phyloP scores from a whole-genome alignment of 352 stramenopile species.

The Thalassiosira oceanica region DNA sequence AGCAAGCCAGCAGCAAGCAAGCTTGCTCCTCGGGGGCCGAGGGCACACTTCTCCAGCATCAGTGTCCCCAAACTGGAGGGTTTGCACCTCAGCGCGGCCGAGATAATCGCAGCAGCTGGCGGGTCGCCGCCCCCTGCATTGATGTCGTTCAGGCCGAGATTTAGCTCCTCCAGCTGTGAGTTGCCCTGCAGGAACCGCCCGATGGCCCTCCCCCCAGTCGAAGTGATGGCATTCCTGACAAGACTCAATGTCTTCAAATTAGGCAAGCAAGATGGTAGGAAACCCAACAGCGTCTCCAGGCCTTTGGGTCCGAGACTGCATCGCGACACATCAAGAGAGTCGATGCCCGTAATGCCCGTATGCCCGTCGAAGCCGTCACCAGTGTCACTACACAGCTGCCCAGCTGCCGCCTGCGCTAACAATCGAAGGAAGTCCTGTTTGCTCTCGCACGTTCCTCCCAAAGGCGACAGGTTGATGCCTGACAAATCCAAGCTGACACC shows the following conservation, averaged over 20 bases:
- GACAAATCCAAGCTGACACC: too few relatives aligned
- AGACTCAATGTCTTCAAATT: conserved; percentile 3
- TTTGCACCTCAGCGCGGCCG: conserved; percentile 6
- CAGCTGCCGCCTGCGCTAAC: too few relatives aligned
- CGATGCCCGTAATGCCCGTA: too few relatives aligned
- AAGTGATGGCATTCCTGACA: conserved; percentile 21
- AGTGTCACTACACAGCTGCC: too few relatives aligned
- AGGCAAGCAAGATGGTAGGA: conserved; percentile 4
- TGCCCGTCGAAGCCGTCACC: too few relatives aligned
- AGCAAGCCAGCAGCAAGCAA: conserved; percentile 6
- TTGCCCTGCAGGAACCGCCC: conserved; percentile 5
- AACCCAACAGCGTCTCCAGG: conserved; percentile 4
- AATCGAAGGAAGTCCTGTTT: too few relatives aligned
- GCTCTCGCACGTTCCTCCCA: too few relatives aligned
- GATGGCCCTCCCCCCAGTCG: conserved; percentile 7
- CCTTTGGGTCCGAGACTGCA: conserved; percentile 19
- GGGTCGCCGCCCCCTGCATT: conserved; percentile 19
- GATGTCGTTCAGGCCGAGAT: conserved; percentile 31
- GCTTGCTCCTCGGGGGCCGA: conserved; percentile 15
- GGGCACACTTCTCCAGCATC: conserved; percentile 24
- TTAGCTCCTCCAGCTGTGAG: background rate
- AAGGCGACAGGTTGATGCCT: too few relatives aligned
- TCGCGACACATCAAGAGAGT: conserved; percentile 11
- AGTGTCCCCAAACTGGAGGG: conserved; percentile 5
- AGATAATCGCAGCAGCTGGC: conserved; percentile 10